phyloP scores from a whole-genome alignment of 208 protist genomes.

The Entamoeba invadens region DNA sequence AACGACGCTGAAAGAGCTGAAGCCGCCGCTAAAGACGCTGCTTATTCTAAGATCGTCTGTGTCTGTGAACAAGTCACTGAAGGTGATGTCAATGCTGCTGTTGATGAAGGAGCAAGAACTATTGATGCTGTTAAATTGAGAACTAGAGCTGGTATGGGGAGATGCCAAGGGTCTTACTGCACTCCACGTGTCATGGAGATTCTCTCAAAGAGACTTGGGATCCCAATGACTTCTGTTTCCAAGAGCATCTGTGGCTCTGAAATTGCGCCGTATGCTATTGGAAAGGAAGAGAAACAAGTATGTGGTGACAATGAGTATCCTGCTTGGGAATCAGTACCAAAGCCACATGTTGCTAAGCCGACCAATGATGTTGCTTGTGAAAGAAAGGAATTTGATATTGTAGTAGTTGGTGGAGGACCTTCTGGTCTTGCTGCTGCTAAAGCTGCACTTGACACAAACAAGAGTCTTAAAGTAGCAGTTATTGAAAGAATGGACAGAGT shows the following conservation, averaged over 20 bases:
- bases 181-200: not conserved
- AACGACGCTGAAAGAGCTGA: not conserved
- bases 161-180: conserved; percentile 23
- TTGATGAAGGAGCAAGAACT: conserved; percentile 9
- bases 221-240: not conserved
- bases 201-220: not conserved
- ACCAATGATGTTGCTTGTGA: not conserved
- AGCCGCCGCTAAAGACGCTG: not conserved
- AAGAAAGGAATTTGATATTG: conserved; percentile 13
- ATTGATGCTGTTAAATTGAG: conserved; percentile 12
- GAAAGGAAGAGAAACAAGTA: not conserved
- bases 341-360: not conserved
- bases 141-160: conserved; percentile 15
- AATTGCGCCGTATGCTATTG: not conserved
- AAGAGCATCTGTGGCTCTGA: not conserved
- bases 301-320: not conserved
- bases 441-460: not conserved
- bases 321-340: not conserved
- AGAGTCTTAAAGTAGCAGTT: not conserved
- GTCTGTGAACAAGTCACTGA: conserved; percentile 18
- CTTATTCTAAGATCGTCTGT: conserved; percentile 18
- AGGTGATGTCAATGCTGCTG: conserved; percentile 17
- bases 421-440: conserved; percentile 17
- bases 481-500: not conserved
- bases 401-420: conserved; percentile 19